Evolutionary conservation across 164 flowering plant genomes (phyloP), one percentile per base, ranked within the genome.

Genomic region (Platanus orientalis): DNA sequence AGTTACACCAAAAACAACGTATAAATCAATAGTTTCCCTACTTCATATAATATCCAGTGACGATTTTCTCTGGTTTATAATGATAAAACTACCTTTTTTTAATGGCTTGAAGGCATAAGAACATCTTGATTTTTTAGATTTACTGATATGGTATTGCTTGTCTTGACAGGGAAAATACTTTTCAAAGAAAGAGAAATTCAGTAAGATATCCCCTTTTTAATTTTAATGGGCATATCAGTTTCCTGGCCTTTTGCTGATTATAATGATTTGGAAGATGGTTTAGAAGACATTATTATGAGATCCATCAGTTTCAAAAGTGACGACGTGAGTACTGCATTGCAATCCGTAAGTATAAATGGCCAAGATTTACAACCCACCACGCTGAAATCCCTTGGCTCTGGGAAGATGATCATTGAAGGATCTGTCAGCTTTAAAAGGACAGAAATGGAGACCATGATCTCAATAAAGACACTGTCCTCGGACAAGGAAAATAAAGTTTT

Each of bases 231-330:
- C 57, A 44, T 81, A 32, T 42, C 77, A 21, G 71, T 70, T 66
- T 84, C 92, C 30, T 82, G 85, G 55, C 86, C 82, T n/a, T 79
- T 82, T 30, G 75, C 81, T 10, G 71, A 73, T n/a, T n/a, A n/a
- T n/a, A n/a, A n/a, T 55, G 84, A 80, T 61, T 48, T 82, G 54
- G 85, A 82, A 26, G 74, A 48, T 49, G 76, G 60, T 6, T 54
- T 79, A 21, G 84, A 83, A 48, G 69, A 83, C 25, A 71, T 85
- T 30, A 54, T 77, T 42, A 84, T 76, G 30, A 89, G 83, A 69
- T 82, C 91, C 48, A 66, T 83, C 40, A 72, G 80, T 69, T 78
- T 81, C 55, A 82, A 80, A 20, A 79, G 78, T 29, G 77, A 75
- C 32, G 81, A 74, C 47, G 74, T 44, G 51, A 80, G 63, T 54